phyloP scores from a whole-genome alignment of 768 basidiomycete species.

The Leucocoprinus birnbaumii region DNA sequence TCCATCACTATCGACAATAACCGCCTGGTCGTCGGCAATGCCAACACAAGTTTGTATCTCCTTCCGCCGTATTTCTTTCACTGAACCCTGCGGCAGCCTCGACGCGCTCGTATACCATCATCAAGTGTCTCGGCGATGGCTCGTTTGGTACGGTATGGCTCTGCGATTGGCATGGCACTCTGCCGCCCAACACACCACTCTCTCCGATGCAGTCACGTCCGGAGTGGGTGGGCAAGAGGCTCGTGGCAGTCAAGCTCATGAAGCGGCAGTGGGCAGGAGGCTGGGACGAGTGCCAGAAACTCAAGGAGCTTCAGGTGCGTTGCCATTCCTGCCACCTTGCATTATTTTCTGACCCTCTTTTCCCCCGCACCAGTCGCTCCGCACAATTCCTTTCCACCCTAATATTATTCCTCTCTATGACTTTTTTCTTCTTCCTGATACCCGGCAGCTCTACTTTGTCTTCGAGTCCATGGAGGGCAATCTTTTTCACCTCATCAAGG shows the following conservation, averaged over 20 bases:
- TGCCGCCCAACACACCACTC: constrained; percentile 86
- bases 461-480: constrained; percentile 99
- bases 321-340: constrained; percentile 13
- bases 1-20: constrained; percentile 71
- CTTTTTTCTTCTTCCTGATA: constrained; percentile 94
- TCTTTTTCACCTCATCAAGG: constrained; percentile 97
- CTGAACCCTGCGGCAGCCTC: constrained; percentile 50
- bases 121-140: constrained; percentile 97
- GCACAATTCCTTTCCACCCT: constrained; percentile 90
- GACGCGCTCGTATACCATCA: constrained; percentile 85
- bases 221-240: constrained; percentile 91
- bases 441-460: constrained; percentile 97
- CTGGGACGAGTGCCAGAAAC: constrained; percentile 94
- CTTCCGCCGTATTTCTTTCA: constrained; percentile 11
- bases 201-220: constrained; percentile 96
- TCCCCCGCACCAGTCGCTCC: constrained; percentile 67
- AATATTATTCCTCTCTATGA: constrained; percentile 99
- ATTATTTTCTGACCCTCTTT: constrained; percentile 15
- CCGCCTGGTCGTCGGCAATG: constrained; percentile 68
- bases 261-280: constrained; percentile 97
- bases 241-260: constrained; percentile 98
- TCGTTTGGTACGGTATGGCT: constrained; percentile 99
- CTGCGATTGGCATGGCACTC: constrained; percentile 97
- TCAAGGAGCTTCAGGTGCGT: constrained; percentile 93
- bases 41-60: constrained; percentile 60